phyloP scores from a whole-genome alignment of 371 early-diverging fungal species.

The Mortierella sp. region DNA sequence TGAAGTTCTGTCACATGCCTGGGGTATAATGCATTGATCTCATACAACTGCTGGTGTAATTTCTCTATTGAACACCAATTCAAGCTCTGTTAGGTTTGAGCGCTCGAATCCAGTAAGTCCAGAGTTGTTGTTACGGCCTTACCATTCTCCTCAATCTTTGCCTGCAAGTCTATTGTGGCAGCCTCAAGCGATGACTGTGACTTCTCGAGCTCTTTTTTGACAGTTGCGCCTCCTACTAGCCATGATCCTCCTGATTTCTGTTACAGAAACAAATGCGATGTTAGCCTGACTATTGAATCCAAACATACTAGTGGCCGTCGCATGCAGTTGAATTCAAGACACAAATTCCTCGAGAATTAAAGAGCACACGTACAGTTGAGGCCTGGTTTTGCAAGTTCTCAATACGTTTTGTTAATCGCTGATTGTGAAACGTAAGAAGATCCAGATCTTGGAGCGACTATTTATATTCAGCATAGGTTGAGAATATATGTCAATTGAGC shows the following conservation, averaged over 20 bases:
- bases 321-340: neutral
- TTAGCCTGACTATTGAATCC: neutral
- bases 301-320: neutral
- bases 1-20: conserved; percentile 65
- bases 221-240: conserved; percentile 66
- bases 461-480: neutral
- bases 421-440: conserved; percentile 73
- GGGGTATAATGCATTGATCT: conserved; percentile 66
- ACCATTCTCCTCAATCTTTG: conserved; percentile 77
- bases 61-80: conserved; percentile 51
- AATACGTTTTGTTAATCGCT: conserved; percentile 75
- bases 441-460: conserved; percentile 68
- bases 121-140: conserved; percentile 17
- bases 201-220: conserved; percentile 73
- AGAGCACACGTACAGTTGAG: conserved; percentile 47
- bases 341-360: neutral
- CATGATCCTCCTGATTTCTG: conserved; percentile 56
- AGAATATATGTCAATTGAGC: neutral
- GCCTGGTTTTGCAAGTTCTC: conserved; percentile 70
- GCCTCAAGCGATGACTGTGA: conserved; percentile 67
- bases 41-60: conserved; percentile 64
- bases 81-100: neutral
- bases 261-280: neutral
- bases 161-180: conserved; percentile 63
- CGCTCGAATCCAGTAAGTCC: conserved; percentile 17